These are phyloP conservation scores for Yamadazyma nakazawae DNA, from an alignment of 805 yeast genomes.

Conservation along the genomic window DNA sequence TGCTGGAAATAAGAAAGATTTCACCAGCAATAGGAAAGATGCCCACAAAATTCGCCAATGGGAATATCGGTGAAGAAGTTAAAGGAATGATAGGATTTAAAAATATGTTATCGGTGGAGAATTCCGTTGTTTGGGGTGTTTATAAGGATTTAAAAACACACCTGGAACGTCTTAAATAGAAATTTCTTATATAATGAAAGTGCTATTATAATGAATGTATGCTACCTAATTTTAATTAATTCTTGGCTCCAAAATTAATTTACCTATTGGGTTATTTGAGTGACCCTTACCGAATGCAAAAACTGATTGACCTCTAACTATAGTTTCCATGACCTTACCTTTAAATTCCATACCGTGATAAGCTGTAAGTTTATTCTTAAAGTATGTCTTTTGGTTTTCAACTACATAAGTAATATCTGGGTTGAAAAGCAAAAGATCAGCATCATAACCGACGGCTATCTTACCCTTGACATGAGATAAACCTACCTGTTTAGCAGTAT, in stretches of 20 bases:
- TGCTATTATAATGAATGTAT: background rate
- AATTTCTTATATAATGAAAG: background rate
- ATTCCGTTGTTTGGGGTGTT: background rate
- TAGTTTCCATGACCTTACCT: conserved; percentile 78
- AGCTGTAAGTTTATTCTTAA: conserved; percentile 87
- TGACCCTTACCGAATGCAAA: conserved; percentile 58
- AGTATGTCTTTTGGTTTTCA: conserved; percentile 54
- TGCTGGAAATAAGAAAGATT: background rate
- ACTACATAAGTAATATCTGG: conserved; percentile 50
- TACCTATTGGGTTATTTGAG: conserved; percentile 55
- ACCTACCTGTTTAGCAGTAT: conserved; percentile 86
- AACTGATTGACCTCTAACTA: conserved; percentile 71
- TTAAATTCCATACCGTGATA: conserved; percentile 66
- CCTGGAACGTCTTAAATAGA: background rate
- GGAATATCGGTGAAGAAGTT: background rate
- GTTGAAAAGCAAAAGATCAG: conserved; percentile 84
- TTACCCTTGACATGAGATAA: conserved; percentile 68
- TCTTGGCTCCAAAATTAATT: conserved; percentile 60
- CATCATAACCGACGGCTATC: conserved; percentile 74
- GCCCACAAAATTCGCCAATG: background rate
- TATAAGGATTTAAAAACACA: background rate
- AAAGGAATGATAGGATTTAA: background rate
- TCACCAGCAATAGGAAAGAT: background rate
- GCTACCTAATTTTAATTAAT: background rate
- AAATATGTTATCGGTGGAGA: background rate